A percentile compares a stretch with the other conserved stretches of the same genome.
phyloP scores from a whole-genome alignment of 148 eudicot species.

The Spergularia bocconei region DNA sequence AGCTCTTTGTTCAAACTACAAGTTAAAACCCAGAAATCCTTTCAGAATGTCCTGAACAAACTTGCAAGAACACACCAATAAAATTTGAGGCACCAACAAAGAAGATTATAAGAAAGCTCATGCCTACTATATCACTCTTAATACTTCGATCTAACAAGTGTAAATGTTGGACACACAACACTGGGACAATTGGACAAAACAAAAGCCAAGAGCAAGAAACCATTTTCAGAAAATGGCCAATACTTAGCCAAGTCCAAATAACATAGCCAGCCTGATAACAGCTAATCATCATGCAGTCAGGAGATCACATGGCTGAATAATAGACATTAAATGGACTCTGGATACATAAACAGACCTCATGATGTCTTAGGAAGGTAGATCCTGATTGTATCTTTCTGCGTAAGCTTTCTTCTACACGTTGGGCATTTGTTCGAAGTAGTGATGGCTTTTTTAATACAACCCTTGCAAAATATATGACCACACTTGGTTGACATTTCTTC shows the following conservation, averaged over 20 bases:
- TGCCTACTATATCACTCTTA: too few relatives aligned
- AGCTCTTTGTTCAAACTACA: too few relatives aligned
- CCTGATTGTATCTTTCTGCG: slow-evolving; percentile 59
- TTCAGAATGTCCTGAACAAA: too few relatives aligned
- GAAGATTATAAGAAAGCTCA: too few relatives aligned
- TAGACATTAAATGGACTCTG: neutral
- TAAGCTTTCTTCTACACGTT: slow-evolving; percentile 73
- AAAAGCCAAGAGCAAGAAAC: too few relatives aligned
- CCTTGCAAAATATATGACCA: slow-evolving; percentile 93
- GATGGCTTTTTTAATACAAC: slow-evolving; percentile 64
- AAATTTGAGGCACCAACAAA: too few relatives aligned
- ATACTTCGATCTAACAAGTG: too few relatives aligned
- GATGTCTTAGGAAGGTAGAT: slow-evolving; percentile 73
- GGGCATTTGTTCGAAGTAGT: slow-evolving; percentile 79
- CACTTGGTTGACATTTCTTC: slow-evolving; percentile 88
- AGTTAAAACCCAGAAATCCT: too few relatives aligned
- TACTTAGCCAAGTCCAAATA: neutral
- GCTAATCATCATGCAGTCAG: neutral
- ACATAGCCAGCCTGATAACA: neutral
- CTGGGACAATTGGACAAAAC: too few relatives aligned
- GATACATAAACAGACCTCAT: slow-evolving; percentile 35
- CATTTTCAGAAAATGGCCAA: too few relatives aligned
- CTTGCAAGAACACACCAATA: too few relatives aligned
- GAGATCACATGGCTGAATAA: neutral
- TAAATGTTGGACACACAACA: too few relatives aligned